These are phyloP conservation scores for Stephania yunnanensis DNA, from an alignment of 164 flowering plant genomes.

Conservation along the genomic window DNA sequence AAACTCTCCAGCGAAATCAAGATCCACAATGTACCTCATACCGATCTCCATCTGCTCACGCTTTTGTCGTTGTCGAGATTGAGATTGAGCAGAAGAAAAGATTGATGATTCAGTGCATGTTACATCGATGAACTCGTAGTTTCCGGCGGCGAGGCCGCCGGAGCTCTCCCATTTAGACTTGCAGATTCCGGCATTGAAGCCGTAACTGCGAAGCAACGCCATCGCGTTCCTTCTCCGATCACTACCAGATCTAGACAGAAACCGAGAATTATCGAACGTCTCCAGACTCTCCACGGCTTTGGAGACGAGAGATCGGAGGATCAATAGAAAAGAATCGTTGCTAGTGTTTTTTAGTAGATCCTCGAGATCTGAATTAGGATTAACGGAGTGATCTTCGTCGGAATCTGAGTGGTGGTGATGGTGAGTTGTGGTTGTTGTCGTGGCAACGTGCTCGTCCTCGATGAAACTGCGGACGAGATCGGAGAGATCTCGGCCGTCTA, in stretches of 20 bases:
- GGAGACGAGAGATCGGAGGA: constrained; percentile 15
- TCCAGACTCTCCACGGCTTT: neutral
- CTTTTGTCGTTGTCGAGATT: too few relatives aligned
- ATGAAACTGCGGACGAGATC: constrained; percentile 56
- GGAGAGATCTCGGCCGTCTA: constrained; percentile 28
- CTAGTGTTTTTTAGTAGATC: neutral
- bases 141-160: constrained; percentile 49
- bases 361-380: neutral
- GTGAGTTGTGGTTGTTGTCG: too few relatives aligned
- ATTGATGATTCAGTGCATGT: constrained; percentile 1
- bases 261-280: neutral
- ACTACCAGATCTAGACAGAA: constrained; percentile 19
- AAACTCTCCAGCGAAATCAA: constrained; percentile 54
- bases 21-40: constrained; percentile 49
- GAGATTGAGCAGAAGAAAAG: too few relatives aligned
- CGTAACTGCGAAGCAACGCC: constrained; percentile 41
- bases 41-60: neutral
- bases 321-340: constrained; percentile 23
- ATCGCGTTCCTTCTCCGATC: constrained; percentile 34
- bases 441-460: constrained; percentile 18
- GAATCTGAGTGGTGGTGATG: neutral
- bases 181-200: constrained; percentile 81
- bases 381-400: neutral
- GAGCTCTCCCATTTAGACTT: constrained; percentile 63
- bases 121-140: constrained; percentile 68